These are phyloP conservation scores for Triticum monococcum DNA, from an alignment of 176 grass and related monocot species.

Conservation along the genomic window DNA sequence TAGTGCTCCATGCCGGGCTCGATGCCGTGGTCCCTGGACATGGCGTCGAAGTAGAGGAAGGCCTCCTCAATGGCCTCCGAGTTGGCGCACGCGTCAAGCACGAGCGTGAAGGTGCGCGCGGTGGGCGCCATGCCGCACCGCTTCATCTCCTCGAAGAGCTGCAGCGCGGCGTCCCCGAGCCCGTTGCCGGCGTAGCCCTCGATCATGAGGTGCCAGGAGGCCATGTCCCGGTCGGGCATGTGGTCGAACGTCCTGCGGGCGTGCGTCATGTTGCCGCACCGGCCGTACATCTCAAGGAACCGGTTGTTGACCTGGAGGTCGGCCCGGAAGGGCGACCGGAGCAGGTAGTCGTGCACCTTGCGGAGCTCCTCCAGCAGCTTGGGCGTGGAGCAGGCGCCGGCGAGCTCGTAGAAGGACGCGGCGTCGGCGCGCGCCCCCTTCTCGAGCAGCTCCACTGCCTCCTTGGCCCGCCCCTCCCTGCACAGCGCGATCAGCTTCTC, in stretches of 20 bases:
- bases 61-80: constrained; percentile 86
- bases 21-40: constrained; percentile 62
- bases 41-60: constrained; percentile 75
- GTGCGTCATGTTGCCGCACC: constrained; percentile 58
- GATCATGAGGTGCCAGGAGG: constrained; percentile 88
- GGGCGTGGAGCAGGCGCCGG: constrained; percentile 46
- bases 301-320: constrained; percentile 65
- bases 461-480: constrained; percentile 63
- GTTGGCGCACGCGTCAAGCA: constrained; percentile 74
- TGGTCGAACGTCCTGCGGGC: constrained; percentile 77
- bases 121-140: constrained; percentile 38
- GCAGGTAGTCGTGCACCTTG: constrained; percentile 83
- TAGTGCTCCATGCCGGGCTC: constrained; percentile 67
- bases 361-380: constrained; percentile 69
- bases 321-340: constrained; percentile 71
- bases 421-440: constrained; percentile 58
- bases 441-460: constrained; percentile 63
- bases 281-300: constrained; percentile 69
- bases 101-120: constrained; percentile 43
- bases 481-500: constrained; percentile 49
- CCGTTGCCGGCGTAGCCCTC: constrained; percentile 59
- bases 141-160: constrained; percentile 71
- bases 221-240: constrained; percentile 78
- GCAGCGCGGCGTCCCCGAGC: constrained; percentile 64
- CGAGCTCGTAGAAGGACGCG: constrained; percentile 53